Conservation (phyloP, 768 basidiomycete genomes). For the Panaeolus papilionaceus region DNA sequence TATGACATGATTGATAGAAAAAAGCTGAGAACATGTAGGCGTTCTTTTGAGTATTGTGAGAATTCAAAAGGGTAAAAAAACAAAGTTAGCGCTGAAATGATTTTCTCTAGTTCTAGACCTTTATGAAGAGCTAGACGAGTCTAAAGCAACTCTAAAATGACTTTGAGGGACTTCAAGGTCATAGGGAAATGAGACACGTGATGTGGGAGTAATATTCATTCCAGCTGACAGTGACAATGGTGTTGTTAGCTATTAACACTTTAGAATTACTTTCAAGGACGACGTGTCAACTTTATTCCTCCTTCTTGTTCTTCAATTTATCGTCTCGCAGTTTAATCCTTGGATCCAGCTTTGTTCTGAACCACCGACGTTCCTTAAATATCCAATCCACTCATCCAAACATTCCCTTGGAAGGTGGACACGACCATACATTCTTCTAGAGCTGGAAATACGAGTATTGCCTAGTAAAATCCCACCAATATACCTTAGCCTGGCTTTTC, state of each 20-base stretch:
- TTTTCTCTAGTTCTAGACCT: neutral
- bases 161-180: no score
- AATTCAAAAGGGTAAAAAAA: neutral
- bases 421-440: neutral
- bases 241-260: neutral
- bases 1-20: neutral
- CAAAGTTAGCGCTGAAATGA: conserved; percentile 8
- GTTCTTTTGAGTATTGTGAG: neutral
- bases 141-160: no score
- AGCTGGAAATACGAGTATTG: neutral
- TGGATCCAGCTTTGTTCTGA: conserved; percentile 4
- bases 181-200: neutral
- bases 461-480: neutral
- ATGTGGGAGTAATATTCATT: neutral
- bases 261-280: conserved; percentile 5
- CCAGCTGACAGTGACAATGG: neutral
- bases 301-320: conserved; percentile 13
- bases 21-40: neutral
- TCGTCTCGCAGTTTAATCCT: neutral
- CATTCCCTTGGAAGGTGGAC: neutral
- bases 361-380: conserved; percentile 9
- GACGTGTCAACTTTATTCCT: conserved; percentile 8
- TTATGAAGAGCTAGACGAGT: no score
- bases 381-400: neutral
- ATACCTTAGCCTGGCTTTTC: neutral